A percentile compares a stretch with the other conserved stretches of the same genome.
Evolutionary conservation across 129 eudicot species (phyloP).

Genomic region (Tagetes erecta): DNA sequence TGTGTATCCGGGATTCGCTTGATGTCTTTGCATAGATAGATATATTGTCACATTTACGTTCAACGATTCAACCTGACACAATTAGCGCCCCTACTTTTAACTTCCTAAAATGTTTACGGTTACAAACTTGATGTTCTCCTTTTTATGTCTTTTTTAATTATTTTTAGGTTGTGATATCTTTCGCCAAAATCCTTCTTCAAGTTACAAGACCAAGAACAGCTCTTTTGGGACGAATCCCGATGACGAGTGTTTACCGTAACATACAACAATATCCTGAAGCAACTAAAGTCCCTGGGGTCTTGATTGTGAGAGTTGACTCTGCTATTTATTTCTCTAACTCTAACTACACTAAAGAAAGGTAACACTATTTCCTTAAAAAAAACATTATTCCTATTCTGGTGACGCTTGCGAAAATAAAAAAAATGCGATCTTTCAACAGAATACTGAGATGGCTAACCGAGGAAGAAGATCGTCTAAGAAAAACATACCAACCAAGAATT

Average conservation of each 20-base stretch:
- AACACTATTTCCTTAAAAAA: not conserved
- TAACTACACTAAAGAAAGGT: conserved; percentile 81
- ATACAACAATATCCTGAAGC: conserved; percentile 84
- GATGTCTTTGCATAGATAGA: not conserved
- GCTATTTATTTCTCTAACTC: conserved; percentile 88
- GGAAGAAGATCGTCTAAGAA: conserved; percentile 56
- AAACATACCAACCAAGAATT: conserved; percentile 48
- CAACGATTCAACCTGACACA: not conserved
- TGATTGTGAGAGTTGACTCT: conserved; percentile 73
- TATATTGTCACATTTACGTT: not conserved
- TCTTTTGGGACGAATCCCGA: conserved; percentile 66
- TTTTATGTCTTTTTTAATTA: not conserved
- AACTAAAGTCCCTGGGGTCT: conserved; percentile 56
- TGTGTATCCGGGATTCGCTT: not conserved
- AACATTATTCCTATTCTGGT: not conserved
- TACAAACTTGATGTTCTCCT: not conserved
- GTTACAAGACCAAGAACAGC: conserved; percentile 86
- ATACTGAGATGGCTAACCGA: conserved; percentile 75
- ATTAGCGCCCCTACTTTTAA: conserved; percentile 1
- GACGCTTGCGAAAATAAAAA: not conserved
- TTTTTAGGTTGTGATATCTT: conserved; percentile 68
- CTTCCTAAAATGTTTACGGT: not conserved
- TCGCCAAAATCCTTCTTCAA: conserved; percentile 79
- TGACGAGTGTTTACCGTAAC: conserved; percentile 73
- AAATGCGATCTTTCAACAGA: conserved; percentile 41